phyloP scores from a whole-genome alignment of 371 early-diverging fungal genomes.

The Entomophthora muscae region DNA sequence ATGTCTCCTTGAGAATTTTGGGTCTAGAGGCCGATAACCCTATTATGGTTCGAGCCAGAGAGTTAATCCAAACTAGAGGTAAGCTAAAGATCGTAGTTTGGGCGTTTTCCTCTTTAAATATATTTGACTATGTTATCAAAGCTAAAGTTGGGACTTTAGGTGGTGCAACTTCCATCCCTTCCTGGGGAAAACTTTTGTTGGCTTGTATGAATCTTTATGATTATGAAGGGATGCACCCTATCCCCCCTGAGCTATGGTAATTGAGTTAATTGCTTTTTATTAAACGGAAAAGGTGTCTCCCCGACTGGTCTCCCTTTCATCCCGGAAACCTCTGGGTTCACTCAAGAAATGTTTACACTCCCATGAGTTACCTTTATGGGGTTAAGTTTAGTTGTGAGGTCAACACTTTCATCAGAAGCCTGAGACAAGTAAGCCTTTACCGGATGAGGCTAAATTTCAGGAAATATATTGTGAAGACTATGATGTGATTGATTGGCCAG shows the following conservation, averaged over 20 bases:
- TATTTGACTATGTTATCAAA: neutral
- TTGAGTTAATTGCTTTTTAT: neutral
- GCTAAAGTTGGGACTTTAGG: slow-evolving; percentile 19
- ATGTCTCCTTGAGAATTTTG: slow-evolving; percentile 73
- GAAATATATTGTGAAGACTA: slow-evolving; percentile 79
- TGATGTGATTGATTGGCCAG: slow-evolving; percentile 62
- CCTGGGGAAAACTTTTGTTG: slow-evolving; percentile 98
- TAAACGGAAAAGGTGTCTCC: slow-evolving; percentile 35
- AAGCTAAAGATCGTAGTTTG: slow-evolving; percentile 7
- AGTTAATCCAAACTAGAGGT: slow-evolving; percentile 63
- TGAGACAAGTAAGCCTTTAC: slow-evolving; percentile 26
- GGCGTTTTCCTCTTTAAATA: neutral
- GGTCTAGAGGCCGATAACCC: slow-evolving; percentile 79
- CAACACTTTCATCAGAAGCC: slow-evolving; percentile 42
- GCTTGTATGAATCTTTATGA: slow-evolving; percentile 77
- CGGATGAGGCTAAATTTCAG: slow-evolving; percentile 12
- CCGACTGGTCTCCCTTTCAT: slow-evolving; percentile 61
- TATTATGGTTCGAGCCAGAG: slow-evolving; percentile 66
- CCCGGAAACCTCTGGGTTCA: slow-evolving; percentile 92
- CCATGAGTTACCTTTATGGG: slow-evolving; percentile 89
- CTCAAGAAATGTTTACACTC: slow-evolving; percentile 71
- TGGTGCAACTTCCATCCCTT: slow-evolving; percentile 67
- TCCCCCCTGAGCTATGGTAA: slow-evolving; percentile 87
- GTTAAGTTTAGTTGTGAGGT: slow-evolving; percentile 33
- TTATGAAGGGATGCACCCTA: slow-evolving; percentile 88